Evolutionary conservation across 2,329 filamentous ascomycete genomes (phyloP), one percentile per base, ranked within the genome.

Genomic region (Orbilia javanica): DNA sequence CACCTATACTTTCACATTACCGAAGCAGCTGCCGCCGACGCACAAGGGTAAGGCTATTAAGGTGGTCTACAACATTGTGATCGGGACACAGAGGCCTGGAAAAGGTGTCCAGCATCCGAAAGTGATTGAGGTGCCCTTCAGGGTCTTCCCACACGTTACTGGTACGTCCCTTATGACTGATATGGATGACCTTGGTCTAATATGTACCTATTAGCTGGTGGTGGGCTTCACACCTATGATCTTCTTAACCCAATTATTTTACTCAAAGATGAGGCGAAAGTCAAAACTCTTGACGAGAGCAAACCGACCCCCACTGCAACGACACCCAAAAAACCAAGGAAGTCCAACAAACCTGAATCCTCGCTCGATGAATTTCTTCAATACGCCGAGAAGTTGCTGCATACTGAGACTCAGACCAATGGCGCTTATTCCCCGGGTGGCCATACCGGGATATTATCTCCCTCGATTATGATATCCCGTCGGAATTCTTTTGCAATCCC

Each of bases 21-120:
- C 96, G 0, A 91, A 90, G 82, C 95, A 95, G 0, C 85, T 99
- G n/a, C 96, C 96, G 22, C 95, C 96, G 5, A 93, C 90, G 13
- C 93, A 98, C 83, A 92, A 92, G 81, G 96, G 96, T 10, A 94
- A 96, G 82, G 93, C 93, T 0, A 96, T 97, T 83, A 98, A 98
- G 84, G 94, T 97, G 62, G 89, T 90, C 1, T 99, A 99, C 85
- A 93, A 92, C 83, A 86, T 99, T 11, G 90, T 96, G 8, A 93
- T 99, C 79, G 95, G 95, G 52, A 97, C 95, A 0, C 96, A 99
- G 84, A 88, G 94, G 79, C 90, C 93, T 0, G 93, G 93, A 8
- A 92, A 91, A 13, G 88, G 89, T 25, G 92, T 94, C 81, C 91
- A 95, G 80, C 93, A 93, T 81, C 91, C 98, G 53, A 93, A 91